Evolutionary conservation across 2,329 filamentous ascomycete species (phyloP).

Genomic region (Shiraia sp.): DNA sequence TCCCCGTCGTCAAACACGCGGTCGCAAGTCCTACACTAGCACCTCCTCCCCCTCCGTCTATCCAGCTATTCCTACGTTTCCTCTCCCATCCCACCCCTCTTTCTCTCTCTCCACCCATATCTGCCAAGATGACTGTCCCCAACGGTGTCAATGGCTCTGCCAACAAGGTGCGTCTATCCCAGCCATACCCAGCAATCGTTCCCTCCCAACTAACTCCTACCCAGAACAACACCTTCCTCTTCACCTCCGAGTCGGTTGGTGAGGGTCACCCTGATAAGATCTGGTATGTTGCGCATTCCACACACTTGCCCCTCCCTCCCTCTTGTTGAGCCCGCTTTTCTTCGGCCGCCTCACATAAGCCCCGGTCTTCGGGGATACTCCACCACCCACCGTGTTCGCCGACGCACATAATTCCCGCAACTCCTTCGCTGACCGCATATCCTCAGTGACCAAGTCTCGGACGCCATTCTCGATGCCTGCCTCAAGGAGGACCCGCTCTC

Average conservation of each 20-base stretch:
- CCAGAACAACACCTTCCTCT: conserved; percentile 46
- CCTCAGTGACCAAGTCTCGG: conserved; percentile 86
- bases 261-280: conserved; percentile 88
- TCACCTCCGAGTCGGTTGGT: conserved; percentile 58
- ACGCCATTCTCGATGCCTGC: conserved; percentile 98
- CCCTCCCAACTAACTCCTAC: conserved; percentile 4
- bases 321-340: background rate
- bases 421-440: conserved; percentile 10
- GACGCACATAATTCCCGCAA: conserved; percentile 1
- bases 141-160: conserved; percentile 7
- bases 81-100: conserved; percentile 5
- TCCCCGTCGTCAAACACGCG: conserved; percentile 28
- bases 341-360: background rate
- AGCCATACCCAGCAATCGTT: conserved; percentile 5
- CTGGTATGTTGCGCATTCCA: conserved; percentile 56
- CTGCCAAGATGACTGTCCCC: conserved; percentile 26
- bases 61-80: conserved; percentile 25
- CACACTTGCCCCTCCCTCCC: conserved; percentile 1
- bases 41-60: conserved; percentile 16
- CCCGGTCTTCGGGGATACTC: background rate
- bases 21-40: conserved; percentile 47
- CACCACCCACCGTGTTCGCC: background rate
- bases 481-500: conserved; percentile 91
- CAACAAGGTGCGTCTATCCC: conserved; percentile 27
- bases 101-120: background rate